Evolutionary conservation across 805 yeast species (phyloP), one percentile per base, ranked within the genome.

Genomic region (Starmerella cellae): DNA sequence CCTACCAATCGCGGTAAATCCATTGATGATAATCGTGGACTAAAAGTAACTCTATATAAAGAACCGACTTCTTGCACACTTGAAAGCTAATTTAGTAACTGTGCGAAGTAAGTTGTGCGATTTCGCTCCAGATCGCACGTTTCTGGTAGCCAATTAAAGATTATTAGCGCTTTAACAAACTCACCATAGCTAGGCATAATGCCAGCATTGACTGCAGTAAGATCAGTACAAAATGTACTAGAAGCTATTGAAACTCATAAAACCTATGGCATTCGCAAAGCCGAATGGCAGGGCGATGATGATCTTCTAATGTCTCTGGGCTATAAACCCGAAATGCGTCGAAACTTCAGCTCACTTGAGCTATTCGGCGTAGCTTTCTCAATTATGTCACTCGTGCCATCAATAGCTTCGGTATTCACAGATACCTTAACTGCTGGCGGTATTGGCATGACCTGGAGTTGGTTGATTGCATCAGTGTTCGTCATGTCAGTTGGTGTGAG

Each of bases 351-450:
- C 1, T 70, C 78, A 1, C 46, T 74, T 37, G 81, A 77, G 58
- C 76, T 77, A 10, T 79, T 79, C 54, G 82, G 82, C 39, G 73
- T 79, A 40, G 80, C 83, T 1, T 78, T 77, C 52, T 70, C 78
- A 16, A 77, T 79, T 55, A 78, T 79, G 83, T 81, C 83, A 9
- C 59, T 79, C 39, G 50, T 52, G 14, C 82, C 82, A 0, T 71
- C 79, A 11, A 73, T 77, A 39, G 71, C 81, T 0, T 71, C 82
- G 2, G 66, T 70, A 24, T 55, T 77, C 26, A 64, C 64, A 9
- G 64, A 66, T 37, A 78, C 79, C 17, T 62, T 79, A 13, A 59
- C 70, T 26, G 74, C 79, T 0, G 85, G 85, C 3, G 75, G 82
- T 0, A 74, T 69, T 9, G 74, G 78, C 4, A 66, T 76, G 43